Evolutionary conservation across 768 basidiomycete species (phyloP).

Genomic region (Amanita molliuscula): DNA sequence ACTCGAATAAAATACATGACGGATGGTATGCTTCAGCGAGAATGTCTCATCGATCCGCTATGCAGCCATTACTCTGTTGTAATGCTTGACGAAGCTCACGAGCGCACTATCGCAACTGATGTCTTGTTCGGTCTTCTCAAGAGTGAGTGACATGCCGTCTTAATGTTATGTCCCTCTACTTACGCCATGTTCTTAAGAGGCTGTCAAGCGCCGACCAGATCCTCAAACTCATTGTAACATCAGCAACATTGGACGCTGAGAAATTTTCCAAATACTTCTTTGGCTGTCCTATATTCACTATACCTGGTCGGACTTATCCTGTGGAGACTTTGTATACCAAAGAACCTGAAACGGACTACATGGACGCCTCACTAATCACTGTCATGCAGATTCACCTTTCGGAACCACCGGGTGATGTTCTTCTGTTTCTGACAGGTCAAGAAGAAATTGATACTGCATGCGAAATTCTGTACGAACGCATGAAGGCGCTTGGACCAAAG

Average conservation of each 20-base stretch:
- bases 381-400: constrained; percentile 99
- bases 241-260: constrained; percentile 97
- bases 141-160: constrained; percentile 35
- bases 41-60: constrained; percentile 92
- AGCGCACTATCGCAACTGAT: constrained; percentile 97
- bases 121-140: constrained; percentile 94
- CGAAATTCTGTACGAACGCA: constrained; percentile 95
- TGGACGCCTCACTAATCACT: constrained; percentile 96
- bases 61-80: constrained; percentile 88
- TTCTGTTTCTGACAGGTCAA: constrained; percentile 96
- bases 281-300: constrained; percentile 98
- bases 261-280: constrained; percentile 99
- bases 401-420: constrained; percentile 92
- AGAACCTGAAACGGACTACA: constrained; percentile 94
- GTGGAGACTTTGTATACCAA: constrained; percentile 98
- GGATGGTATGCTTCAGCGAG: constrained; percentile 97
- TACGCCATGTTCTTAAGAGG: constrained; percentile 52
- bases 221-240: constrained; percentile 97
- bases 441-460: constrained; percentile 98
- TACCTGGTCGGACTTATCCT: constrained; percentile 98
- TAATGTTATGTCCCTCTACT: constrained; percentile 2
- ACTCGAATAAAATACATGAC: constrained; percentile 99
- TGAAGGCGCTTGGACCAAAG: constrained; percentile 98
- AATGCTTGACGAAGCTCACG: constrained; percentile 99
- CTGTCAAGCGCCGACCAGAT: constrained; percentile 88